phyloP scores from a whole-genome alignment of 495 filamentous ascomycete species.

The Melanomma pulvis-pyrius region DNA sequence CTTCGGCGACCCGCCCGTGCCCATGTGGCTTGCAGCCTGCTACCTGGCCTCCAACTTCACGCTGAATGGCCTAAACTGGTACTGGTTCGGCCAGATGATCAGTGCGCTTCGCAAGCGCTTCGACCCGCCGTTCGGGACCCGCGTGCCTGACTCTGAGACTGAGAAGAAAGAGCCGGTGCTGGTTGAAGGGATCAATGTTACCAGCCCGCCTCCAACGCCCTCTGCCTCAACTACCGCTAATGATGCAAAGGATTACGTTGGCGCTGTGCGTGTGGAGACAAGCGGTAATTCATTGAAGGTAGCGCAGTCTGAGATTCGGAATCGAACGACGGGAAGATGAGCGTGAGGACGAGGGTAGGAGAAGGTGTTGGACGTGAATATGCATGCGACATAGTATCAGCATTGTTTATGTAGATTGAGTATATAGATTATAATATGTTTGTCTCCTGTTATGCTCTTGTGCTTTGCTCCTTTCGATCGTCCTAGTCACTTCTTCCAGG shows the following conservation, averaged over 20 bases:
- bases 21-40: slow-evolving; percentile 74
- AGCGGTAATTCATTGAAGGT: slow-evolving; percentile 30
- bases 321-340: slow-evolving; percentile 7
- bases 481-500: too few species aligned
- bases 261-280: slow-evolving; percentile 11
- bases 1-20: slow-evolving; percentile 60
- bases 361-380: neutral
- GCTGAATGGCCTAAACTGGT: slow-evolving; percentile 87
- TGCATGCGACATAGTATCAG: too few species aligned
- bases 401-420: too few species aligned
- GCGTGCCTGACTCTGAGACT: slow-evolving; percentile 21
- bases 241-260: slow-evolving; percentile 11
- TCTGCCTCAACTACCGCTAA: neutral
- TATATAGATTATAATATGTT: too few species aligned
- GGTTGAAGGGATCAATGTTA: slow-evolving; percentile 36
- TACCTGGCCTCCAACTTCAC: slow-evolving; percentile 79
- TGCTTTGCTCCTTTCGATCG: too few species aligned
- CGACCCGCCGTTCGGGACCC: slow-evolving; percentile 57
- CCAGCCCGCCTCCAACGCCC: slow-evolving; percentile 13
- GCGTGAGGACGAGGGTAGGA: neutral
- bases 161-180: slow-evolving; percentile 30
- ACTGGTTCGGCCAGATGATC: slow-evolving; percentile 98
- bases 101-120: slow-evolving; percentile 88
- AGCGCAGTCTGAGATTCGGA: slow-evolving; percentile 33
- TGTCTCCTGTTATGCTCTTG: too few species aligned